Percentiles rank a stretch among this genome's conserved stretches.
Evolutionary conservation across 495 filamentous ascomycete species (phyloP).

Genomic region (Ramalina intermedia): DNA sequence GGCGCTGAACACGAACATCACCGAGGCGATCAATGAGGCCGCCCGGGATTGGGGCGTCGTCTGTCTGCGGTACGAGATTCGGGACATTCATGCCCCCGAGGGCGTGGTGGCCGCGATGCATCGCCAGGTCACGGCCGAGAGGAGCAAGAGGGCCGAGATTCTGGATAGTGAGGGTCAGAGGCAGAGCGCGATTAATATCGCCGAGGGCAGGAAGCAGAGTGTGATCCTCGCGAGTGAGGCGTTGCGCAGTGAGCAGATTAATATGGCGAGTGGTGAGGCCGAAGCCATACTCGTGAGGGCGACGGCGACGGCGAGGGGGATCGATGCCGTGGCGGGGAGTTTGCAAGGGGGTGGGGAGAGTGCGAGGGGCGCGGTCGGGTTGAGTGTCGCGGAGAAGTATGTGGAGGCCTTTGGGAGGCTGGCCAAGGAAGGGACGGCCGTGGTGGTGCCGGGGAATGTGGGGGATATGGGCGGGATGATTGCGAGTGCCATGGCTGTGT

Average conservation of each 20-base stretch:
- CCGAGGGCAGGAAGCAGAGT: slow-evolving; percentile 88
- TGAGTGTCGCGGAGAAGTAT: slow-evolving; percentile 93
- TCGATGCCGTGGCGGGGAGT: slow-evolving; percentile 64
- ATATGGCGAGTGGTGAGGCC: slow-evolving; percentile 78
- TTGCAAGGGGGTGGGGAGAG: slow-evolving; percentile 55
- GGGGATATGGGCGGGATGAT: slow-evolving; percentile 98
- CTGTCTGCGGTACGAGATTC: slow-evolving; percentile 92
- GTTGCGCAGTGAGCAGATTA: slow-evolving; percentile 78
- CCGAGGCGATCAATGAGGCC: slow-evolving; percentile 93
- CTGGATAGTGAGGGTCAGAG: slow-evolving; percentile 90
- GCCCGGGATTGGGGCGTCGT: slow-evolving; percentile 92
- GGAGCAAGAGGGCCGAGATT: slow-evolving; percentile 93
- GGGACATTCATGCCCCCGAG: slow-evolving; percentile 92
- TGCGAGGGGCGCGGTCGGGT: slow-evolving; percentile 67
- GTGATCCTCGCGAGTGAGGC: slow-evolving; percentile 94
- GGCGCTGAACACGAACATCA: slow-evolving; percentile 92
- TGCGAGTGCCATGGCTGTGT: slow-evolving; percentile 86
- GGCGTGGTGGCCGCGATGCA: slow-evolving; percentile 95
- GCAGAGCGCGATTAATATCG: slow-evolving; percentile 95
- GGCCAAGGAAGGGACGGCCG: slow-evolving; percentile 83
- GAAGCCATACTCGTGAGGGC: slow-evolving; percentile 82
- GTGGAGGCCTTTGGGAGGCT: slow-evolving; percentile 88
- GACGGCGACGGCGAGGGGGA: slow-evolving; percentile 71
- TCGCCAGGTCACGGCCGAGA: slow-evolving; percentile 89
- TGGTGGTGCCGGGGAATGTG: slow-evolving; percentile 92